Evolutionary conservation across 2,329 filamentous ascomycete genomes (phyloP), one percentile per base, ranked within the genome.

Genomic region (Neofusicoccum ribis): DNA sequence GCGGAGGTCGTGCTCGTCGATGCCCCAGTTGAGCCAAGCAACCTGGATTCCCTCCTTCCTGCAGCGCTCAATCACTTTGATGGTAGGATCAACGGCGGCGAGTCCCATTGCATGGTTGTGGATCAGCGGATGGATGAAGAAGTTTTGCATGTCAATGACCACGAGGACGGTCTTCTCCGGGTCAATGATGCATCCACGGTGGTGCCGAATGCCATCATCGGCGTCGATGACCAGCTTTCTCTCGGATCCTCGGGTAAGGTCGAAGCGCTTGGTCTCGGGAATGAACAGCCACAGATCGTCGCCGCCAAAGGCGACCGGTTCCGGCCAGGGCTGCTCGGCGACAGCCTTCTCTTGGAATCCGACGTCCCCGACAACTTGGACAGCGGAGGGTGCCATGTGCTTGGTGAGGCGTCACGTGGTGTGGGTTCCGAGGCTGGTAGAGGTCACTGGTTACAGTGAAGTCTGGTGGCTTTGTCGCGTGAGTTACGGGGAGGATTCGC

Each of bases 111-210:
- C 52, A 52, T 76, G 73, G 44, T 74, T 66, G 39, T 71, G 71
- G 63, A 74, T 73, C 7, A 71, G 66, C 3, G 73, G 72, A 51
- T 75, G 69, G 51, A 80, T 69, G 68, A 80, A 80, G 70, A 79
- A 80, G 69, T 80, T 80, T 64, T 80, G 78, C 78, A 80, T 80
- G 68, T 80, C 78, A 61, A 80, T 74, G 37, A 80, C 70, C 34
- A 80, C 74, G 36, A 80, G 68, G 31, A 79, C 71, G 1, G 78
- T 76, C 41, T 71, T 76, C 23, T 70, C 67, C 5, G 78, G 78
- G 67, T 80, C 76, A 64, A 80, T 78, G 67, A 77, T 72, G 70
- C 78, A 77, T 47, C 78, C 78, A 17, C 73, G 74, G 67, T 80
- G 78, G 68, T 78, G 76, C 64, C 74, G 72, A 23, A 77, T 72